Percentiles rank a stretch among this genome's conserved stretches.
phyloP scores from a whole-genome alignment of 352 stramenopile species.

The Phytophthora ohioensis region DNA sequence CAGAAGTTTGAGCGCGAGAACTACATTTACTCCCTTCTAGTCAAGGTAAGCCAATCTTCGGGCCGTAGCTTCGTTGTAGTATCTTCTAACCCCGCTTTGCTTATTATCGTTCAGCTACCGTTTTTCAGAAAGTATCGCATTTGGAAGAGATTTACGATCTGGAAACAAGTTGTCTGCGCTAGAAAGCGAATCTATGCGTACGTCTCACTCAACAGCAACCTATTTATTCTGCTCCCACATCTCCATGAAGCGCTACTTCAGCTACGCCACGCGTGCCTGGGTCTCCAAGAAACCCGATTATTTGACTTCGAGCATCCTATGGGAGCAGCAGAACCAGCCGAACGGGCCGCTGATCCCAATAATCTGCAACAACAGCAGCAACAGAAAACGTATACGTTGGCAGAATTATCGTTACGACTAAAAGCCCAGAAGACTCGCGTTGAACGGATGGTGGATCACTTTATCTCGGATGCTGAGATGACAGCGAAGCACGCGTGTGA shows the following conservation, averaged over 20 bases:
- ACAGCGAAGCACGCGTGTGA: conserved; percentile 74
- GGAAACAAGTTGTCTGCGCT: conserved; percentile 79
- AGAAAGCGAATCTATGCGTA: conserved; percentile 49
- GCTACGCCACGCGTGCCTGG: conserved; percentile 71
- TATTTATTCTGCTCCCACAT: conserved; percentile 91
- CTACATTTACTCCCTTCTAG: conserved; percentile 85
- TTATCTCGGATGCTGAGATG: conserved; percentile 64
- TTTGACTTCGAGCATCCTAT: conserved; percentile 41
- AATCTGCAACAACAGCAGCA: conserved; percentile 7
- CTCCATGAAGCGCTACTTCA: conserved; percentile 84
- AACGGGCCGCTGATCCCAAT: not conserved
- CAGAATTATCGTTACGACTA: conserved; percentile 80
- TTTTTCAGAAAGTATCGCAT: conserved; percentile 92
- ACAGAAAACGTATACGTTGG: conserved; percentile 77
- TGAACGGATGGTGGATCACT: conserved; percentile 65
- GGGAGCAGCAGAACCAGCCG: conserved; percentile 7
- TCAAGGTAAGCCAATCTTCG: conserved; percentile 51
- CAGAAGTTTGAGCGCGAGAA: conserved; percentile 93
- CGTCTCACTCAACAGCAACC: conserved; percentile 68
- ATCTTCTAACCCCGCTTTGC: conserved; percentile 1
- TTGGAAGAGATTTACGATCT: conserved; percentile 93
- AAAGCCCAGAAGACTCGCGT: conserved; percentile 77
- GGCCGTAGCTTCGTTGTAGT: not conserved
- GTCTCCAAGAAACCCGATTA: conserved; percentile 46
- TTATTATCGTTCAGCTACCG: conserved; percentile 49